Conservation (phyloP, 2,329 filamentous ascomycete genomes). For the Basipetospora chlamydospora region DNA sequence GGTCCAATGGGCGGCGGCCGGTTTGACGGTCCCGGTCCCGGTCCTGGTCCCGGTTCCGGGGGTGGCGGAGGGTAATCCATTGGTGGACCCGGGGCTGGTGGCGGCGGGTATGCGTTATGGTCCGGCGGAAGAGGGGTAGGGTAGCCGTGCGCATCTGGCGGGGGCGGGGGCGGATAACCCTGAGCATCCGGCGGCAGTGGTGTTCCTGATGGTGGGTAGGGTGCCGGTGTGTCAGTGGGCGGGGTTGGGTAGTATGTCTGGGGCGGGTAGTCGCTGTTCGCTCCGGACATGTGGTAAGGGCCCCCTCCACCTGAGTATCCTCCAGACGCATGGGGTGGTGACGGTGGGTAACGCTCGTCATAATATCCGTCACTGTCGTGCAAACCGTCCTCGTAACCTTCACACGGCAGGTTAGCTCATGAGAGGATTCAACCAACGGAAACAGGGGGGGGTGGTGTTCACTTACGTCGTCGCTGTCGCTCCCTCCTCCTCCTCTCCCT, state of each 20-base stretch:
- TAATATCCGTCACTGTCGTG: slow-evolving; percentile 17
- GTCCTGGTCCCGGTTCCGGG: slow-evolving; percentile 15
- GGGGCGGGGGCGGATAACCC: slow-evolving; percentile 19
- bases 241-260: slow-evolving; percentile 12
- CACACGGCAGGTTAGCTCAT: background rate
- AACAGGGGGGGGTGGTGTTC: background rate
- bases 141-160: slow-evolving; percentile 27
- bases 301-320: slow-evolving; percentile 33
- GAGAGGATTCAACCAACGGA: background rate
- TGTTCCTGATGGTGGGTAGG: slow-evolving; percentile 19
- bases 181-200: slow-evolving; percentile 14
- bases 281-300: slow-evolving; percentile 15
- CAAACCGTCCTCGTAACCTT: slow-evolving; percentile 24
- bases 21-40: slow-evolving; percentile 15
- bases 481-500: slow-evolving; percentile 22
- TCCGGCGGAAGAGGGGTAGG: slow-evolving; percentile 22
- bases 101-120: slow-evolving; percentile 13
- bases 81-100: slow-evolving; percentile 14
- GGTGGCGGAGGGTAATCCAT: slow-evolving; percentile 16
- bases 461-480: slow-evolving; percentile 19
- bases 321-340: slow-evolving; percentile 36
- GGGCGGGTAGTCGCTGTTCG: slow-evolving; percentile 6
- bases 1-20: slow-evolving; percentile 18
- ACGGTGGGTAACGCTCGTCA: slow-evolving; percentile 23
- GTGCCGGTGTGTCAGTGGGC: slow-evolving; percentile 12